Conservation (phyloP, 2,329 filamentous ascomycete genomes). For the Claviceps africana region DNA sequence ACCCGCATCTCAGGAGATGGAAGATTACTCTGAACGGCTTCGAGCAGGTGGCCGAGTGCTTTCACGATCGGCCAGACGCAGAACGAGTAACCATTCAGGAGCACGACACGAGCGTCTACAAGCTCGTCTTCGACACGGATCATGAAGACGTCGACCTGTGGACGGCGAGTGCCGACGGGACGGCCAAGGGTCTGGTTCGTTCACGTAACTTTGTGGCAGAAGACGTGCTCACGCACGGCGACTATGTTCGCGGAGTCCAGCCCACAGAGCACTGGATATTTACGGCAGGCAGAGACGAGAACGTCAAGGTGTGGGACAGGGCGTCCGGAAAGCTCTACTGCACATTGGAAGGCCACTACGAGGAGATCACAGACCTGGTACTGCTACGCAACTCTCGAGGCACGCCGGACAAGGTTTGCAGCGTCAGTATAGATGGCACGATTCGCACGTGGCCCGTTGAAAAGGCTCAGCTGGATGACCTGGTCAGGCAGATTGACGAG, state of each 20-base stretch:
- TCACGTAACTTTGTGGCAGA: slow-evolving; percentile 55
- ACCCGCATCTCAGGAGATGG: slow-evolving; percentile 70
- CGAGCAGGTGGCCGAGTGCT: slow-evolving; percentile 39
- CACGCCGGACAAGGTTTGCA: slow-evolving; percentile 44
- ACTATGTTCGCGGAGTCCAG: slow-evolving; percentile 76
- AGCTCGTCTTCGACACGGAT: slow-evolving; percentile 53
- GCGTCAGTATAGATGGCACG: slow-evolving; percentile 81
- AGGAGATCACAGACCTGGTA: slow-evolving; percentile 76
- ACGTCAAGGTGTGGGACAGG: slow-evolving; percentile 79
- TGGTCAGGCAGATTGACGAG: slow-evolving; percentile 30
- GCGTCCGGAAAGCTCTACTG: slow-evolving; percentile 59
- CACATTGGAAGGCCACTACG: slow-evolving; percentile 70
- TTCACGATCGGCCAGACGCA: slow-evolving; percentile 25
- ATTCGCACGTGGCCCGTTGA: slow-evolving; percentile 70
- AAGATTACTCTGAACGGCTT: slow-evolving; percentile 38
- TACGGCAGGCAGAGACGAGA: slow-evolving; percentile 82
- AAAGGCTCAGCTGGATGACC: slow-evolving; percentile 39
- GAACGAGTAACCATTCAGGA: slow-evolving; percentile 47
- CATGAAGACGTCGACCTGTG: slow-evolving; percentile 60
- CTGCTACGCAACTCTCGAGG: slow-evolving; percentile 34
- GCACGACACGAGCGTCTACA: slow-evolving; percentile 87
- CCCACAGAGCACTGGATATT: slow-evolving; percentile 65
- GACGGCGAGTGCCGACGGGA: slow-evolving; percentile 88
- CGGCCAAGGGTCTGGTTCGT: slow-evolving; percentile 64
- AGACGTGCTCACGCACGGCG: slow-evolving; percentile 63